Evolutionary conservation across 2,329 filamentous ascomycete genomes (phyloP), one percentile per base, ranked within the genome.

Genomic region (Hypoxylon sp.): DNA sequence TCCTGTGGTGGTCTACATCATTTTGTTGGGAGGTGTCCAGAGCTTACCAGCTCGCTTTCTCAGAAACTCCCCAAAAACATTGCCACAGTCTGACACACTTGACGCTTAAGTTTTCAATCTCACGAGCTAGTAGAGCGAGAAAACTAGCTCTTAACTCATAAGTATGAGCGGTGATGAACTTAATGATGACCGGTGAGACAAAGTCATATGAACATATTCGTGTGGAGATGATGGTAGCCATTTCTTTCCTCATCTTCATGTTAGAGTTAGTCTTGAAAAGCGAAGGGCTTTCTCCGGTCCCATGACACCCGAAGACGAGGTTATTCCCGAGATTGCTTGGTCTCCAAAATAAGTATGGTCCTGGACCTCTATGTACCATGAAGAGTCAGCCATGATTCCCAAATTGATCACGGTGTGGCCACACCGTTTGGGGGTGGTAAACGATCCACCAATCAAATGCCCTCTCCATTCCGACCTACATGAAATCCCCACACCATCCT

Each of bases 351-450:
- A 17, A 50, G 55, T 43, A 51, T 41, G 25, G 38, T 42, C 29
- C 43, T 52, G 47, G 26, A 37, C 37, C 32, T 45, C 20, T 51
- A 46, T 31, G 32, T 31, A 43, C 25, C 26, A 6, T 23, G 19
- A 23, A 23, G 29, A 45, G 51, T 58, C 45, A 55, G 43, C 44
- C 41, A 49, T 47, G 41, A n/a, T 55, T 43, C 57, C 55, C 23
- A 51, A 55, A 50, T n/a, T 19, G 54, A 53, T 42, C 40, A 37
- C 48, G 57, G 57, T 58, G 55, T 58, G 49, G 44, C 51, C 51
- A 55, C 57, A 58, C 51, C 54, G 37, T 48, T 49, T 32, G 12
- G 32, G n/a, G n/a, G n/a, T n/a, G n/a, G 21, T 13, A 20, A 34
- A 35, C 47, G 51, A 58, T 55, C 53, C 54, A 49, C 29, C 37